These are phyloP conservation scores for Aspergillus ibericus DNA, from an alignment of 2,329 filamentous ascomycete genomes.

Conservation along the genomic window DNA sequence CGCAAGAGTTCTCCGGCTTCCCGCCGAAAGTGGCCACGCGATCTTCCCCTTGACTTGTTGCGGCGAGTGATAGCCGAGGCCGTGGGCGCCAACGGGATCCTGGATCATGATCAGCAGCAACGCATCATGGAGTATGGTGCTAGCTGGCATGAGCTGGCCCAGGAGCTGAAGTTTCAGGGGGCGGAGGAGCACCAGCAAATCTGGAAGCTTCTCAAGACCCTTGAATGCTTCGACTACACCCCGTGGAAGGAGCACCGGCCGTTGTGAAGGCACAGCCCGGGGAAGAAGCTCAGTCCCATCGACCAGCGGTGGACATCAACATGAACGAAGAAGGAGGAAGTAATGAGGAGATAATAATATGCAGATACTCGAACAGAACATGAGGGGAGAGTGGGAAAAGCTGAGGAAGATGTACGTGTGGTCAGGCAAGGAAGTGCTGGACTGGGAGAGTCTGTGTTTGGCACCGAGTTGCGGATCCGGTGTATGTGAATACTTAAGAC, in stretches of 20 bases:
- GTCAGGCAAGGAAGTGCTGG: too few relatives aligned
- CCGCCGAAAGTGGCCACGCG: slow-evolving; percentile 22
- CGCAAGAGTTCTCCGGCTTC: neutral
- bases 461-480: too few relatives aligned
- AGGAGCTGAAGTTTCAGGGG: slow-evolving; percentile 32
- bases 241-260: neutral
- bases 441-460: too few relatives aligned
- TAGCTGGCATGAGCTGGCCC: slow-evolving; percentile 30
- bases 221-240: slow-evolving; percentile 34
- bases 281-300: too few relatives aligned
- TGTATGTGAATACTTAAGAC: too few relatives aligned
- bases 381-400: too few relatives aligned
- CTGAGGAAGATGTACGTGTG: too few relatives aligned
- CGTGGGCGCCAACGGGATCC: slow-evolving; percentile 24
- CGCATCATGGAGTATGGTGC: slow-evolving; percentile 33
- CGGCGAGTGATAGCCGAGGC: slow-evolving; percentile 31
- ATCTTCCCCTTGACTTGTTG: slow-evolving; percentile 31
- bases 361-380: too few relatives aligned
- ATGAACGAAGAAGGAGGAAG: too few relatives aligned
- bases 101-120: slow-evolving; percentile 30
- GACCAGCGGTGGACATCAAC: too few relatives aligned
- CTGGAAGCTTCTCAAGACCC: slow-evolving; percentile 36
- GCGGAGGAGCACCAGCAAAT: slow-evolving; percentile 34
- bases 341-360: too few relatives aligned
- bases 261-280: too few relatives aligned